Conservation (phyloP, 805 yeast species). For the Saturnispora sekii region DNA sequence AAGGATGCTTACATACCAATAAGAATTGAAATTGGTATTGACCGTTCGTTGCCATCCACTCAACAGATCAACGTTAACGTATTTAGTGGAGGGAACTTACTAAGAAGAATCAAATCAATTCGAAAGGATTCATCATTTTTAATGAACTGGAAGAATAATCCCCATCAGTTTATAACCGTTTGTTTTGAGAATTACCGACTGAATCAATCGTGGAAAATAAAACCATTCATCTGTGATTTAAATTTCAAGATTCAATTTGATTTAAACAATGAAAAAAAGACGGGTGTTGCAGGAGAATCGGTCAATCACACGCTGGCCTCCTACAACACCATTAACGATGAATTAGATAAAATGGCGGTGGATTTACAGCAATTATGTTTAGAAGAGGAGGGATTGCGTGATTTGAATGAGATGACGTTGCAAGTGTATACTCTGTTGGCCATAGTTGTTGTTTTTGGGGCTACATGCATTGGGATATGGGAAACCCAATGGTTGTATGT, state of each 20-base stretch:
- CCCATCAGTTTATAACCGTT: slow-evolving; percentile 18
- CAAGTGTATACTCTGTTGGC: slow-evolving; percentile 9
- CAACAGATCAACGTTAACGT: too few species aligned
- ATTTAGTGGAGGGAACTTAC: too few species aligned
- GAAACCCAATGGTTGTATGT: neutral
- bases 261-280: too few species aligned
- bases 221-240: slow-evolving; percentile 14
- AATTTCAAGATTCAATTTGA: too few species aligned
- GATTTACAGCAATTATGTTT: slow-evolving; percentile 18
- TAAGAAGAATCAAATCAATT: too few species aligned
- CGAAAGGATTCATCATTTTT: too few species aligned
- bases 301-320: too few species aligned
- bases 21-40: too few species aligned
- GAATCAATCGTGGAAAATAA: slow-evolving; percentile 24
- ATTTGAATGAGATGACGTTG: slow-evolving; percentile 1
- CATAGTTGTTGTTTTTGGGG: slow-evolving; percentile 17
- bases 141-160: neutral
- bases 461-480: slow-evolving; percentile 5
- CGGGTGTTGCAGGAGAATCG: too few species aligned
- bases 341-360: slow-evolving; percentile 18
- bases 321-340: too few species aligned
- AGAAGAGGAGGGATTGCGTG: slow-evolving; percentile 16
- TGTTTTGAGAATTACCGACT: slow-evolving; percentile 25
- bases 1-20: too few species aligned
- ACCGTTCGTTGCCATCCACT: too few species aligned